Conservation (phyloP, 164 flowering plant species). For the Liquidambar formosana region DNA sequence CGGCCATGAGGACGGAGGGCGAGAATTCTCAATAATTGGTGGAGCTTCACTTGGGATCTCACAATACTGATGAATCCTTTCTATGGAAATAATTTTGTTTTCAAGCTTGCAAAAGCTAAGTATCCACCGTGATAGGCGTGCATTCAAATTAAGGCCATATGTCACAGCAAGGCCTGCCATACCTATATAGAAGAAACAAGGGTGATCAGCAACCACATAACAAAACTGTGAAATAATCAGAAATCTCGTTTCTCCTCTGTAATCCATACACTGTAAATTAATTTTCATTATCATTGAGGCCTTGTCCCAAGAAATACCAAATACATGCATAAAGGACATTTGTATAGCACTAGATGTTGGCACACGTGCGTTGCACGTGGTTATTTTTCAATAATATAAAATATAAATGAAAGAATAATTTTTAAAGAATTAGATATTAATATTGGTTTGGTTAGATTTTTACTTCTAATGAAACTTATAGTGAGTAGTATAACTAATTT, state of each 20-base stretch:
- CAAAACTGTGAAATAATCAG: background rate
- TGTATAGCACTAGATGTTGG: too few species aligned
- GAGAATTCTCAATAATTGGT: constrained; percentile 61
- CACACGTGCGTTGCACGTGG: too few species aligned
- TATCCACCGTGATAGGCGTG: constrained; percentile 93
- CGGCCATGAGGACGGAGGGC: constrained; percentile 91
- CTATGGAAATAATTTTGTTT: constrained; percentile 95
- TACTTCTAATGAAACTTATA: too few species aligned
- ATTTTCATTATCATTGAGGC: too few species aligned
- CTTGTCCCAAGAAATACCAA: background rate
- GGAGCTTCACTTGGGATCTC: constrained; percentile 91
- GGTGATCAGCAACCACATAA: constrained; percentile 9
- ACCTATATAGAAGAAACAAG: constrained; percentile 44
- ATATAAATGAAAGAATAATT: too few species aligned
- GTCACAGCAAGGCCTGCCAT: constrained; percentile 99
- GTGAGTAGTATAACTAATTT: too few species aligned
- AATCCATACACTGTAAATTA: too few species aligned
- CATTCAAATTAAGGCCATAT: constrained; percentile 94
- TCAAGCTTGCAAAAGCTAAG: constrained; percentile 98
- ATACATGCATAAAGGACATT: background rate
- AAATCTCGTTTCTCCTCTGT: too few species aligned
- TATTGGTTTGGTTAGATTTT: too few species aligned
- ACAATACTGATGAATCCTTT: constrained; percentile 89
- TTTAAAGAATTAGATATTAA: too few species aligned
- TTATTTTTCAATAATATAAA: too few species aligned